These are phyloP conservation scores for Lophiostoma macrostomum DNA, from an alignment of 495 filamentous ascomycete species.

Conservation along the genomic window DNA sequence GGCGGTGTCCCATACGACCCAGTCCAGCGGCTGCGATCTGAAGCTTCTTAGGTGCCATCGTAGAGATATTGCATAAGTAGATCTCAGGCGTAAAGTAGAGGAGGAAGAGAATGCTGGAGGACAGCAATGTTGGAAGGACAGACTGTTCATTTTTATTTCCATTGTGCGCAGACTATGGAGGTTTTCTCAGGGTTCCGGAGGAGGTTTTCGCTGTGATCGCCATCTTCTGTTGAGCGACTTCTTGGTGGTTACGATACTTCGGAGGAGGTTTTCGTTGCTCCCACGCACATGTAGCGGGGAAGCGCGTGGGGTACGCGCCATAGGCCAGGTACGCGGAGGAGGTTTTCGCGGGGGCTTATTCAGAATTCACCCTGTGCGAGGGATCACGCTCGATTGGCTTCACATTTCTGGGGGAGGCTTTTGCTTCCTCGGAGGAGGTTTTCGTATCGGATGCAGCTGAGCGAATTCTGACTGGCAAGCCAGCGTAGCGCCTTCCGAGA, in stretches of 20 bases:
- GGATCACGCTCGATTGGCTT: too few species aligned
- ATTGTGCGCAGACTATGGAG: neutral
- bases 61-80: too few species aligned
- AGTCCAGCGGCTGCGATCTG: constrained; percentile 31
- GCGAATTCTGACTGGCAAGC: too few species aligned
- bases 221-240: neutral
- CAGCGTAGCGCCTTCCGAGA: too few species aligned
- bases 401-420: too few species aligned
- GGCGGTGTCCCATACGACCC: constrained; percentile 30
- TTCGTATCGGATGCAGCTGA: too few species aligned
- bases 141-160: neutral
- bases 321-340: too few species aligned
- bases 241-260: neutral
- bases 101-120: neutral
- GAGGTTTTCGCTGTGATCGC: neutral
- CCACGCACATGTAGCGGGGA: too few species aligned
- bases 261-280: constrained; percentile 15
- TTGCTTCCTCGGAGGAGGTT: constrained; percentile 4
- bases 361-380: too few species aligned
- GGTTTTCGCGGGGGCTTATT: too few species aligned
- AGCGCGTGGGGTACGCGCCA: too few species aligned
- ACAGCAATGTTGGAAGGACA: neutral
- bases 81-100: neutral
- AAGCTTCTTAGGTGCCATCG: constrained; percentile 21
- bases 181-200: neutral